Evolutionary conservation across 306 rosid genomes (phyloP).

Genomic region (Gastrolobium villosum): DNA sequence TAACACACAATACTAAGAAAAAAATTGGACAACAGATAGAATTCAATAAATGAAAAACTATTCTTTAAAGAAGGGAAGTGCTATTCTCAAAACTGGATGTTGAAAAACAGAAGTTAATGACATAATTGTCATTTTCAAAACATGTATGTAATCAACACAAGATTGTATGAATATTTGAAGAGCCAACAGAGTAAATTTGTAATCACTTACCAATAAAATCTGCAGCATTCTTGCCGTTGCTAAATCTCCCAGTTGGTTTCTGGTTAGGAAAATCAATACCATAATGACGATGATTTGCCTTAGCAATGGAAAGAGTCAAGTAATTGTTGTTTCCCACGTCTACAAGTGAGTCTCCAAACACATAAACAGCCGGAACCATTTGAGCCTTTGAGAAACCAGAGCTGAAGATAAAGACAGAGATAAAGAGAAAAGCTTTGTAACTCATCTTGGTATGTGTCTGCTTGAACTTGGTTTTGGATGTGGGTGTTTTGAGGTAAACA

Average conservation of each 20-base stretch:
- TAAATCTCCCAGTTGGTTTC: slow-evolving; percentile 75
- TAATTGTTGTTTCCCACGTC: slow-evolving; percentile 90
- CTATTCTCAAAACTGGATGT: slow-evolving; percentile 1
- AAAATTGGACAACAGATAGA: background rate
- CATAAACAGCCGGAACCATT: slow-evolving; percentile 68
- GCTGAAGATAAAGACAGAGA: slow-evolving; percentile 27
- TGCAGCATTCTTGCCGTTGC: slow-evolving; percentile 85
- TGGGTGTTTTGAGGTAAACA: slow-evolving; percentile 23
- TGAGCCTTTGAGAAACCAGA: slow-evolving; percentile 54
- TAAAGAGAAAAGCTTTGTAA: slow-evolving; percentile 6
- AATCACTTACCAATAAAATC: slow-evolving; percentile 69
- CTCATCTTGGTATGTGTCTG: slow-evolving; percentile 40
- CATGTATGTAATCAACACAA: background rate
- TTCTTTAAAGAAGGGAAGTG: background rate
- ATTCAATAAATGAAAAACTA: background rate
- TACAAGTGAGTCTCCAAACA: slow-evolving; percentile 83
- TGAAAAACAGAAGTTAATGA: background rate
- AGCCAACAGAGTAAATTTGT: background rate
- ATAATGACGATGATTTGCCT: slow-evolving; percentile 76
- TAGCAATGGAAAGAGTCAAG: slow-evolving; percentile 60
- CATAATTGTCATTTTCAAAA: background rate
- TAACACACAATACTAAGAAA: background rate
- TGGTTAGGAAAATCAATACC: slow-evolving; percentile 76
- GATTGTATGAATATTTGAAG: background rate
- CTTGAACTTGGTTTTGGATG: background rate